These are phyloP conservation scores for Aspergillus saccharolyticus DNA, from an alignment of 495 filamentous ascomycete species.

Conservation along the genomic window DNA sequence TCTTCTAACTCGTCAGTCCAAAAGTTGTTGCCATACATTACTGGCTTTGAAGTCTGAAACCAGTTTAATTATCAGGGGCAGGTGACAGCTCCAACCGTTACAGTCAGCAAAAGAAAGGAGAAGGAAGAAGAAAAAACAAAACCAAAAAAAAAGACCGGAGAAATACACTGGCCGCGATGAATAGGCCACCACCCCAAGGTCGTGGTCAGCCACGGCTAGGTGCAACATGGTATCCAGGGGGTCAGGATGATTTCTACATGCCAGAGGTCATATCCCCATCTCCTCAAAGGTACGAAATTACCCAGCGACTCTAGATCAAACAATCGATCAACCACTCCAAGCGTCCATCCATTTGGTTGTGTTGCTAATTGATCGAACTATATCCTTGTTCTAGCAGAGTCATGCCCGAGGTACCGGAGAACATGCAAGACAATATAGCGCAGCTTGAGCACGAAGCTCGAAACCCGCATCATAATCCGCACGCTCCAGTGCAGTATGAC, in stretches of 20 bases:
- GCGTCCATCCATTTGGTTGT: constrained; percentile 6
- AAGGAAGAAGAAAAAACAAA: constrained; percentile 12
- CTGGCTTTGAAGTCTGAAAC: constrained; percentile 11
- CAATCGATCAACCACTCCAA: constrained; percentile 1
- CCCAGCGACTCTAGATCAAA: constrained; percentile 10
- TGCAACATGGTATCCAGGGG: constrained; percentile 88
- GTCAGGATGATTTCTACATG: constrained; percentile 81
- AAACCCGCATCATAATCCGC: constrained; percentile 39
- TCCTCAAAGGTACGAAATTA: constrained; percentile 73
- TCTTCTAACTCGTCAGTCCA: neutral
- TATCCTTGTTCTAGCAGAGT: constrained; percentile 43
- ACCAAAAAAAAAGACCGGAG: constrained; percentile 9
- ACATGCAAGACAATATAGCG: constrained; percentile 88
- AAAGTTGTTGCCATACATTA: constrained; percentile 9
- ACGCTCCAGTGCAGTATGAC: too few species aligned
- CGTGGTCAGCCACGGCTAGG: constrained; percentile 53
- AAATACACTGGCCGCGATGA: constrained; percentile 23
- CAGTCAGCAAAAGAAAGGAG: constrained; percentile 6
- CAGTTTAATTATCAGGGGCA: constrained; percentile 14
- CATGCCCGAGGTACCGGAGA: constrained; percentile 72
- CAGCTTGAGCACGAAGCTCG: constrained; percentile 78
- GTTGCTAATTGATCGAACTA: constrained; percentile 14
- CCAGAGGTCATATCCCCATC: constrained; percentile 73
- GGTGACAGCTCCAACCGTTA: neutral
- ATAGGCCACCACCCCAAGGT: constrained; percentile 39